Evolutionary conservation across 2,329 filamentous ascomycete genomes (phyloP), one percentile per base, ranked within the genome.

Genomic region (Curvularia sp.): DNA sequence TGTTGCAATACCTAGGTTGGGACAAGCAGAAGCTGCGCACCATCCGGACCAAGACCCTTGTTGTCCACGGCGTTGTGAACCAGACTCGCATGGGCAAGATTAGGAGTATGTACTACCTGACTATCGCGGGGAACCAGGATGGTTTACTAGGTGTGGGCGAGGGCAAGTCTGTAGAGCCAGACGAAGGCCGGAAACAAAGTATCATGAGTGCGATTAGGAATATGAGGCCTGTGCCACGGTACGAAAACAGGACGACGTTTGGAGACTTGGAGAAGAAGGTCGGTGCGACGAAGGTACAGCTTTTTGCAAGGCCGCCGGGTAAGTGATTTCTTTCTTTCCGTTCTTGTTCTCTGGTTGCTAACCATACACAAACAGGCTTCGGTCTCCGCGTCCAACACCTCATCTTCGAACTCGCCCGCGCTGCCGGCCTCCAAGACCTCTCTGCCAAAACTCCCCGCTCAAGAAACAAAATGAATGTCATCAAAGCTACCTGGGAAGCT

Each of bases 51-150:
- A 97, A 96, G 84, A 83, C 85, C 48, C 80, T 99, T 47, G 90
- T 96, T 47, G 73, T 75, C 4, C 91, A 94, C 72, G 79, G 80
- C 41, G 95, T 99, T 58, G 83, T 86, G 65, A 98, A 99, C 80
- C 94, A 98, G 84, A 98, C 95, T 22, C 91, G 94, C 82, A 87
- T 99, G 79, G 95, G 95, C 75, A 99, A 98, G 84, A 89, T 99
- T 59, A 84, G 85, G 67, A 91, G 89, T 77, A 71, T 84, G 41
- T 96, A 94, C 71, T 84, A 87, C 68, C 80, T 98, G 61, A 88
- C 88, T 41, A 88, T 97, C 67, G 93, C 93, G 5, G 95, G 95
- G 52, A 96, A 98, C 78, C 85, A 87, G 58, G 86, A 95, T 66
- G 95, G 95, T 15, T 85, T 94, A 71, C 79, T 99, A 31, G 95